Base-by-base conservation (phyloP, 2,329 filamentous ascomycete genomes). In the Chalaropsis thielavioides region DNA sequence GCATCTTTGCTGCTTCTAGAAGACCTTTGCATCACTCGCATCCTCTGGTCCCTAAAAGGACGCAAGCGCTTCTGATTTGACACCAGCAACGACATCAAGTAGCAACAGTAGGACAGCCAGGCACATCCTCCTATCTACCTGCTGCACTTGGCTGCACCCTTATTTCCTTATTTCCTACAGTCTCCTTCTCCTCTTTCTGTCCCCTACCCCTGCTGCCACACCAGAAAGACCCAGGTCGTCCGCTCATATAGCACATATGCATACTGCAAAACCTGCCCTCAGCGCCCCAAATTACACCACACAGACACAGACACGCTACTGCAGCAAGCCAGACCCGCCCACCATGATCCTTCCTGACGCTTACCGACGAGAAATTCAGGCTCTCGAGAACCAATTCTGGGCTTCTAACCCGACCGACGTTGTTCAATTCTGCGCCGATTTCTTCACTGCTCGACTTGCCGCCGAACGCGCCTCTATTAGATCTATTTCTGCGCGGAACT, bases 351-450 rank as follows among this genome's bases (percentile, higher is more conserved):
- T 82, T 67, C 79, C 80, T 71, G 71, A 76, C 73, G 75, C 80
- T 78, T 83, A 85, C 76, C 77, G 79, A 73, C 78, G 81, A 75
- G 82, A 85, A 74, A 83, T 86, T 75, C 78, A 83, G 74, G 78
- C 79, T 71, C 81, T 87, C 73, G 82, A 83, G 72, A 79, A 79
- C 75, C 79, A 86, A 74, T 75, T 87, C 70, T 76, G 79, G 69
- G 80, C 81, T 71, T 74, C 79, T 70, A 78, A 82, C 68, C 83
- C 85, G 62, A 71, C 77, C 73, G 85, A 89, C 77, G 79, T 85
- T 72, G 79, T 87, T 70, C 85, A 89, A 74, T 86, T 85, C 78
- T 87, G 84, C 76, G 81, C 83, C 75, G 84, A 87, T 75, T 83
- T 83, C 77, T 88, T 87, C 75, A 77, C 79, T 70, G 79, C 78